A percentile compares a stretch with the other conserved stretches of the same genome.
phyloP scores from a whole-genome alignment of 805 yeast genomes.

The Ogataea saltuana region DNA sequence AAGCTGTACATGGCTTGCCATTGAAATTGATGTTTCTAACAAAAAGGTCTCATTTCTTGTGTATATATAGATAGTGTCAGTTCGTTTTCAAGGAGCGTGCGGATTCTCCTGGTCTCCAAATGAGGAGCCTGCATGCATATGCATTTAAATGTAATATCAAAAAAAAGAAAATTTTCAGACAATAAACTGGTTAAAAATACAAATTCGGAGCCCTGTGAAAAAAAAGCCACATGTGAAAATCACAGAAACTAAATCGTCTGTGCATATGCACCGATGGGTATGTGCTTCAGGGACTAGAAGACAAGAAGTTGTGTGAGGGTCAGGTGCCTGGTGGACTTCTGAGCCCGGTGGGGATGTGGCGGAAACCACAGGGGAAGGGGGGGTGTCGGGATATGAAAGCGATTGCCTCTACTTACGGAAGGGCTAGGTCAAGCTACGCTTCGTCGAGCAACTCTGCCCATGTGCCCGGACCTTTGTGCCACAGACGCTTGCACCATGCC shows the following conservation, averaged over 20 bases:
- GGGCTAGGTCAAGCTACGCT: too few relatives aligned
- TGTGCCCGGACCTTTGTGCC: not conserved
- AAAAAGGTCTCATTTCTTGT: not conserved
- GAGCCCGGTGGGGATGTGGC: too few relatives aligned
- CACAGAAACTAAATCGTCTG: constrained; percentile 4
- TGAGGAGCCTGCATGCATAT: constrained; percentile 4
- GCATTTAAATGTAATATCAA: not conserved
- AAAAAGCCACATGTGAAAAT: not conserved
- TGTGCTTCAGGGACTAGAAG: constrained; percentile 2
- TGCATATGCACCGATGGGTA: constrained; percentile 9
- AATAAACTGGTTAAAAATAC: not conserved
- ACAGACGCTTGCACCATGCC: not conserved
- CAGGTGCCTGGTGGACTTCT: not conserved
- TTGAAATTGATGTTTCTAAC: not conserved
- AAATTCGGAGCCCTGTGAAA: not conserved
- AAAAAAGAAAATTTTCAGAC: not conserved
- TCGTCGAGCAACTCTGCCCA: too few relatives aligned
- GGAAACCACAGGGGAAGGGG: too few relatives aligned
- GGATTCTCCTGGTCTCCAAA: constrained; percentile 5
- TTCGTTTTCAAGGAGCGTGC: not conserved
- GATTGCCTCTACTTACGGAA: too few relatives aligned
- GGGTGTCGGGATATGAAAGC: too few relatives aligned
- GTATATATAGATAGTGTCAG: constrained; percentile 4
- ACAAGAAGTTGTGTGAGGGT: not conserved
- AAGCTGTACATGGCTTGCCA: not conserved